These are phyloP conservation scores for Oryza brachyantha DNA, from an alignment of 176 grass and related monocot species.

Conservation along the genomic window DNA sequence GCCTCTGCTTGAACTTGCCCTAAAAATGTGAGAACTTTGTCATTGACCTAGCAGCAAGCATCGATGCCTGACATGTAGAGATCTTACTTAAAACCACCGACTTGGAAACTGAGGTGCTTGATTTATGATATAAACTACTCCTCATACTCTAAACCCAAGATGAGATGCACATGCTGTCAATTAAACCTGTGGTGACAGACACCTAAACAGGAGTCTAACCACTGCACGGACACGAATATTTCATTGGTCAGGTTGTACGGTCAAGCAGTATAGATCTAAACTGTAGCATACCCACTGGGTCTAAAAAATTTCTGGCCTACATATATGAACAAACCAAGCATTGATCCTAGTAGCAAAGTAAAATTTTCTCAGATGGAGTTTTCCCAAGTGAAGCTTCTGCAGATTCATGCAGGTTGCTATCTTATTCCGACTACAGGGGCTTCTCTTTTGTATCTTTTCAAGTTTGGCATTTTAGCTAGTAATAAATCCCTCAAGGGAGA, in stretches of 20 bases:
- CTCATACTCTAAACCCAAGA: slow-evolving; percentile 14
- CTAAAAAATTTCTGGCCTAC: background rate
- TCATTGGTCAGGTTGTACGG: slow-evolving; percentile 9
- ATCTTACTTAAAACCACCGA: slow-evolving; percentile 12
- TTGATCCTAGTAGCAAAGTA: slow-evolving; percentile 37
- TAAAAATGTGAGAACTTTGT: slow-evolving; percentile 18
- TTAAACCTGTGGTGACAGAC: slow-evolving; percentile 2
- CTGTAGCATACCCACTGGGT: background rate
- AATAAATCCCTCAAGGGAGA: background rate
- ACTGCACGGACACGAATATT: slow-evolving; percentile 27
- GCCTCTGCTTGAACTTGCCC: background rate
- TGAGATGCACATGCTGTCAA: slow-evolving; percentile 23
- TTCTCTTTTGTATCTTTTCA: slow-evolving; percentile 32
- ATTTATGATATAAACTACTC: background rate
- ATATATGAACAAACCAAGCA: slow-evolving; percentile 24
- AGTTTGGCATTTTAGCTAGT: slow-evolving; percentile 15
- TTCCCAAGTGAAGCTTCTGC: slow-evolving; percentile 47
- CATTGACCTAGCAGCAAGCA: slow-evolving; percentile 19
- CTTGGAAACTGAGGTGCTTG: background rate
- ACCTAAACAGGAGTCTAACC: slow-evolving; percentile 34
- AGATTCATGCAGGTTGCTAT: slow-evolving; percentile 33
- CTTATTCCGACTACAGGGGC: slow-evolving; percentile 18
- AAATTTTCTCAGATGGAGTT: slow-evolving; percentile 31
- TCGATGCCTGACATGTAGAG: slow-evolving; percentile 12
- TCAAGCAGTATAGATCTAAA: background rate